Conservation (phyloP, 176 grass and related monocot genomes). For the Zea luxurians region DNA sequence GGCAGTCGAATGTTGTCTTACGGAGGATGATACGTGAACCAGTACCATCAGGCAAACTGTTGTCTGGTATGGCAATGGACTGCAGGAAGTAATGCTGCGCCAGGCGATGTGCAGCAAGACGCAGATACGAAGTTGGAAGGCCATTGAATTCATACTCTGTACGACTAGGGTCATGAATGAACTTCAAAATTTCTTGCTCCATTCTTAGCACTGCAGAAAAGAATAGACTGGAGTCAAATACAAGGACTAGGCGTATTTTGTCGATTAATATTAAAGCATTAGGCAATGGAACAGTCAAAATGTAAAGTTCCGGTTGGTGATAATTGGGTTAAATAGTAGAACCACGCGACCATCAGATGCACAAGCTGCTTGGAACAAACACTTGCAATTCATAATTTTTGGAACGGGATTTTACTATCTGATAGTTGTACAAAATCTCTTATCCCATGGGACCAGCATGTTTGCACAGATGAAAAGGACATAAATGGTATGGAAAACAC, state of each 20-base stretch:
- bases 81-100: conserved; percentile 92
- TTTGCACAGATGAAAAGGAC: neutral
- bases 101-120: conserved; percentile 83
- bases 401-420: neutral
- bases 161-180: conserved; percentile 69
- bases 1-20: conserved; percentile 52
- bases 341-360: neutral
- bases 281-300: neutral
- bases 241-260: neutral
- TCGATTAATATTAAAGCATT: neutral
- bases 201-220: conserved; percentile 80
- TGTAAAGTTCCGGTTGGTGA: neutral
- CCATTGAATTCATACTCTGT: conserved; percentile 55
- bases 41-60: conserved; percentile 71
- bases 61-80: conserved; percentile 79
- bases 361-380: neutral
- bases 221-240: conserved; percentile 11
- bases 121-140: conserved; percentile 86
- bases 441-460: neutral
- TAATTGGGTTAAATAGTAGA: neutral
- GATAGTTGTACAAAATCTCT: neutral
- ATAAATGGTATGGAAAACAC: neutral
- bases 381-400: neutral
- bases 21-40: conserved; percentile 73
- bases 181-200: conserved; percentile 94